Evolutionary conservation across 805 yeast genomes (phyloP), one percentile per base, ranked within the genome.

Genomic region (Phaffomyces thermotolerans): DNA sequence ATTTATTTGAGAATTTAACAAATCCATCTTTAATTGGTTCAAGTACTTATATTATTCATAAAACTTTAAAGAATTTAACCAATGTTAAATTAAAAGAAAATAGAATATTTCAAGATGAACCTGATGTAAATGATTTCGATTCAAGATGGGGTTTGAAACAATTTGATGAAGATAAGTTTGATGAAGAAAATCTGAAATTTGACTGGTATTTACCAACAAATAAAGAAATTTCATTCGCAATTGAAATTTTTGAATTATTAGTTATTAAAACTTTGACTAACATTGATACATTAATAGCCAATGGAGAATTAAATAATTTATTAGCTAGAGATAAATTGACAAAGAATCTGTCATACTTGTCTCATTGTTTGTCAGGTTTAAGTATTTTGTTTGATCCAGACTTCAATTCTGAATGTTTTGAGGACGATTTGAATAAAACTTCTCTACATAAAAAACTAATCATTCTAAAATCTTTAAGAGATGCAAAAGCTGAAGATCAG

Each of bases 91-190:
- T 84, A 3, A 58, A 63, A 17, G 89, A 84, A 50, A 68, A 70
- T 44, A 67, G 81, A 37, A 63, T 78, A 42, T 72, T 76, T 44
- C 69, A 76, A 39, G 75, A 78, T 34, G 69, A 56, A 20, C 57
- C 57, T 9, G 72, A 72, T 50, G 48, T 41, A 0, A 44, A 59
- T 5, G 48, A 54, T 7, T 44, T 48, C 18, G 78, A 72, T 40
- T 69, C 69, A 20, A 73, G 81, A 46, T 85, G 95, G 95, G 95
- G 95, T 37, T 88, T 79, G 0, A 72, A 76, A 45, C 88, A 82
- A 51, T 77, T 80, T 52, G 76, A 73, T 48, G 62, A 68, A 0
- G 53, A 61, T 17, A 68, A 86, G 48, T 78, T 81, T 42, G 57
- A 68, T 1, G 44, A 54, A 12, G 73, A 72, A 13, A 73, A 75